Percentiles rank a stretch among this genome's conserved stretches.
phyloP scores from a whole-genome alignment of 1,139 yeast species.

The Blastobotrys indianensis region DNA sequence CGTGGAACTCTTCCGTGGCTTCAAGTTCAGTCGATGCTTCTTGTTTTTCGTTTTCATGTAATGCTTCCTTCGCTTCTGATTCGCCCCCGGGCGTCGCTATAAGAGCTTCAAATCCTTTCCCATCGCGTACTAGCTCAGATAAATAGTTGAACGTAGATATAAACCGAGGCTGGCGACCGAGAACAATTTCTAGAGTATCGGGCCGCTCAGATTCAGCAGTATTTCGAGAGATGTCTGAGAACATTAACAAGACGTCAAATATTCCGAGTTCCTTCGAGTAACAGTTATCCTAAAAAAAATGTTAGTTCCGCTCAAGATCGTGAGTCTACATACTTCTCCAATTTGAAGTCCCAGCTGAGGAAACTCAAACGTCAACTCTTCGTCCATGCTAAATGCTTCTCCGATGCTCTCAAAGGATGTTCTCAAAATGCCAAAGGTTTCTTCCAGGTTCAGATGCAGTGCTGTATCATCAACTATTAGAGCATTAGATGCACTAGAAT shows the following conservation, averaged over 20 bases:
- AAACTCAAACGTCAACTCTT: constrained; percentile 20
- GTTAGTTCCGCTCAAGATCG: background rate
- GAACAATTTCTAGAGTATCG: constrained; percentile 14
- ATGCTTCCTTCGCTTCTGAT: background rate
- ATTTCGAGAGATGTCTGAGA: constrained; percentile 17
- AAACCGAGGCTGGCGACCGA: constrained; percentile 19
- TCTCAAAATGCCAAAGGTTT: constrained; percentile 19
- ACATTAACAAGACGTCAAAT: constrained; percentile 20
- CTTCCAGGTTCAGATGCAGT: constrained; percentile 3
- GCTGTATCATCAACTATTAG: constrained; percentile 4
- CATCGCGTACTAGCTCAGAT: constrained; percentile 18
- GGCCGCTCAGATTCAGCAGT: constrained; percentile 14
- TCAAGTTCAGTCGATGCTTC: constrained; percentile 2
- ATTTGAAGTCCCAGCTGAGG: constrained; percentile 20
- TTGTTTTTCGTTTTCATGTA: background rate
- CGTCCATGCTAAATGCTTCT: constrained; percentile 14
- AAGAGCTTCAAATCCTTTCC: constrained; percentile 20
- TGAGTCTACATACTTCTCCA: constrained; percentile 22
- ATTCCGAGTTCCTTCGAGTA: constrained; percentile 22
- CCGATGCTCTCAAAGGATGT: constrained; percentile 15
- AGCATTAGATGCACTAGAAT: background rate
- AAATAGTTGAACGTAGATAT: constrained; percentile 20
- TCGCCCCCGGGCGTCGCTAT: background rate
- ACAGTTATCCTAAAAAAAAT: constrained; percentile 24
- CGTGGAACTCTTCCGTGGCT: background rate